Base-by-base conservation (phyloP, 495 filamentous ascomycete genomes). In the Pseudomonodictys pantanalensis region DNA sequence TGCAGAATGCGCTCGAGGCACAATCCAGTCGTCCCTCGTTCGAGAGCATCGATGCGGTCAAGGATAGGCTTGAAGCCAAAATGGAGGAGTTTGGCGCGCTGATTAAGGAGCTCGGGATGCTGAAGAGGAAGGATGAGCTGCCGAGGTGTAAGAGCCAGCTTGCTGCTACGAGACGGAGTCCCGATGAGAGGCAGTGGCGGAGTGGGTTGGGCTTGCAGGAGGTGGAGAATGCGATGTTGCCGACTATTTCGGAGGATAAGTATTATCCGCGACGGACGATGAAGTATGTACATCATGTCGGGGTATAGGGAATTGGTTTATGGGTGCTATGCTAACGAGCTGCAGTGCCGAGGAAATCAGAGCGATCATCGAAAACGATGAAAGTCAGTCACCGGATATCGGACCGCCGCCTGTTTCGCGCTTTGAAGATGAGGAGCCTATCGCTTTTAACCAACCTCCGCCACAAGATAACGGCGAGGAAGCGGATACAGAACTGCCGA, bases 191-290 rank as follows among this genome's bases (percentile, higher is more conserved):
- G 46, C 68, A 68, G 33, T 63, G 65, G 65, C 29, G 56, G 35
- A 61, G 60, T 38, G 59, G 64, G 44, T 44, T 60, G 25, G 51
- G 65, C 9, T 45, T 60, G 17, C 51, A 63, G 25, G 67, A 54
- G 23, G 67, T 61, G 22, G 47, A 79, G 65, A 85, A 89, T 63
- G 87, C 86, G 28, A 80, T 80, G 62, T 71, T 98, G 52, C 89
- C 92, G 7, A 83, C 87, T 0, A 96, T 98, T 47, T 69, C 84
- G 48, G 93, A 98, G 72, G 86, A 89, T 68, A 93, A 91, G 72
- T 74, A 74, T 33, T 95, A 83, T 65, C 87, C 87, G 15, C 77
- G 90, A 54, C 76, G 75, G 55, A 92, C 89, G 2, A 73, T 93
- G 58, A 88, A 85, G 89, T 95, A 78, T 60, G 57, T 46, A 47